Conservation (phyloP, 1,139 yeast genomes). For the Diutina ranongensis region DNA sequence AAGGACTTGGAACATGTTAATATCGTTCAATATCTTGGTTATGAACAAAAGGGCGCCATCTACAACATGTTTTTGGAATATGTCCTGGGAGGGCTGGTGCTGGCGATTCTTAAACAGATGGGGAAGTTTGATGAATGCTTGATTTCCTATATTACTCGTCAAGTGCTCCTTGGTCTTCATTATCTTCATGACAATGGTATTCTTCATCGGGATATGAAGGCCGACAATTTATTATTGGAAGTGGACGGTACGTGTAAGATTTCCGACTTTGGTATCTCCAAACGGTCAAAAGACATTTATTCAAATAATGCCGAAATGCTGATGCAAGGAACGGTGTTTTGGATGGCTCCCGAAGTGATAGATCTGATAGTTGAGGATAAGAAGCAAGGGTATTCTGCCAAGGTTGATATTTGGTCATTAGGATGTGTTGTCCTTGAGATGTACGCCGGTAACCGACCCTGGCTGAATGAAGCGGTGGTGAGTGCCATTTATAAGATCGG, state of each 20-base stretch:
- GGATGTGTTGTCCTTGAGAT: conserved; percentile 96
- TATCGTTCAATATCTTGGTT: conserved; percentile 92
- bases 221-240: conserved; percentile 83
- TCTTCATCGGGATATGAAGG: conserved; percentile 89
- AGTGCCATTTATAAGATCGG: conserved; percentile 72
- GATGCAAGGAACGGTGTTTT: conserved; percentile 88
- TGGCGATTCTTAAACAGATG: conserved; percentile 69
- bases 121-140: conserved; percentile 79
- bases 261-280: conserved; percentile 94
- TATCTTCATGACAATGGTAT: conserved; percentile 83
- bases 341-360: conserved; percentile 99
- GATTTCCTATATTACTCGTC: conserved; percentile 64
- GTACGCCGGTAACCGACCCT: conserved; percentile 80
- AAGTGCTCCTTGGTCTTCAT: conserved; percentile 72
- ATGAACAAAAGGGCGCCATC: conserved; percentile 63
- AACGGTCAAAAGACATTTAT: conserved; percentile 76
- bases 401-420: conserved; percentile 84
- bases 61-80: conserved; percentile 87
- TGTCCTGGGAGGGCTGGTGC: conserved; percentile 96
- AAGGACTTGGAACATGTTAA: conserved; percentile 90
- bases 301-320: conserved; percentile 92
- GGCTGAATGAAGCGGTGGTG: conserved; percentile 72
- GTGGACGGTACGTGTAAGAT: conserved; percentile 92
- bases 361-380: conserved; percentile 65
- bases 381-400: conserved; percentile 92